Evolutionary conservation across 192 early-diverging fungal genomes (phyloP), one percentile per base, ranked within the genome.

Genomic region (Obelidium mucronatum): DNA sequence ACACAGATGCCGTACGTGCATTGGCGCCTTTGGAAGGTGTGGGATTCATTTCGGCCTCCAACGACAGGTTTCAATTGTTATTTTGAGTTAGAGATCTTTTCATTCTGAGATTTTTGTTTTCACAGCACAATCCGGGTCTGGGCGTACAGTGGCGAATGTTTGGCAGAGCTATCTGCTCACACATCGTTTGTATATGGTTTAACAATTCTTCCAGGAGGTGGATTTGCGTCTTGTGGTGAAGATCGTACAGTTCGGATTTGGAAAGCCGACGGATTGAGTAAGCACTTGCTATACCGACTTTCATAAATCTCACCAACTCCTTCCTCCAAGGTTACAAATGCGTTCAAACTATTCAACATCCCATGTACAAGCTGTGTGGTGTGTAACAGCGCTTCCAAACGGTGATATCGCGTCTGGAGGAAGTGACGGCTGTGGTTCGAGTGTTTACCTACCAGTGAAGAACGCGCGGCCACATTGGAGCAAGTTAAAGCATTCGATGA

Each of bases 361-460:
- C 98, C n/a, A 2, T 91, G 94, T 33, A 89, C 91, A 11, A 97
- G 96, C n/a, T 4, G 94, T 98, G 11, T 99, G 98, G 98, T 88
- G 90, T 22, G 93, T 98, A 2, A 82, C 89, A 0, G 74, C 81
- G 1, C 78, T 96, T 28, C 86, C 87, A 6, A 95, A 97, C 74
- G 95, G 93, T 30, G 90, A 89, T 64, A 93, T 98, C 56, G 89
- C 96, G 55, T 85, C 90, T 13, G 95, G 91, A 42, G 95, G 93
- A 11, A 95, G 92, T 68, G 95, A 98, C 85, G 90, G n/a, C 92
- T 3, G 68, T 86, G 37, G 88, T 94, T 0, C 91, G 94, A 15
- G 78, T 98, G 1, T 99, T 96, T 79, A 93, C 96, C 0, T n/a
- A 83, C 88, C 8, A 74, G 74, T 3, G 17, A 66, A 1, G 88